Evolutionary conservation across 2,329 filamentous ascomycete genomes (phyloP), one percentile per base, ranked within the genome.

Genomic region (Volutella citrinella): DNA sequence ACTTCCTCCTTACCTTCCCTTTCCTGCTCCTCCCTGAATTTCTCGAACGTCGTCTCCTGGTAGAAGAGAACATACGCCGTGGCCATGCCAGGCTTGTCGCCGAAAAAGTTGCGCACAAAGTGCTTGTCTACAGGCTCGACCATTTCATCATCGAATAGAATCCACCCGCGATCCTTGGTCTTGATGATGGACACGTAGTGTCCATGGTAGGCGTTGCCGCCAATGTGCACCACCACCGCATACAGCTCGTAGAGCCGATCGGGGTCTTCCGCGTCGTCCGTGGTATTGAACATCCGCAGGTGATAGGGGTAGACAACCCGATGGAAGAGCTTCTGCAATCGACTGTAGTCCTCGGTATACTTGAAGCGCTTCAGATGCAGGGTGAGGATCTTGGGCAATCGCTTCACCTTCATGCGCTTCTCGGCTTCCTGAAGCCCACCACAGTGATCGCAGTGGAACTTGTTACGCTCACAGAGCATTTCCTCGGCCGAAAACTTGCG

Each of bases 381-480:
- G 5, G 93, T 90, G 45, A 98, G 66, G 40, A 98, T 88, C 55
- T 87, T 89, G 5, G 93, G 93, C 55, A 97, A 67, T 33, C 87
- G 80, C 69, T 98, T 97, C 51, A 98, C 91, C 70, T 97, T 98
- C 93, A 98, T 98, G 45, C 93, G 80, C 70, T 97, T 98, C 63
- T 98, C 93, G 1, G 93, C 93, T 65, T 98, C 93, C 63, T 98
- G 93, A 35, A 98, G 69, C 4, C 93, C 93, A 33, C 93, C 93
- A 51, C 93, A 98, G 52, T 90, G 90, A 59, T 98, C 93, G 65
- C 93, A 98, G 57, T 98, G 91, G 49, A 98, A 98, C 59, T 98
- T 98, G 69, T 98, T 97, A 41, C 90, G 78, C 66, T 98, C 93
- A 57, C 93, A 97, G 38, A 98, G 75, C 88, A 97, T 96, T 63